These are phyloP conservation scores for Penicillium sp. DNA, from an alignment of 2,329 filamentous ascomycete species.

Conservation along the genomic window DNA sequence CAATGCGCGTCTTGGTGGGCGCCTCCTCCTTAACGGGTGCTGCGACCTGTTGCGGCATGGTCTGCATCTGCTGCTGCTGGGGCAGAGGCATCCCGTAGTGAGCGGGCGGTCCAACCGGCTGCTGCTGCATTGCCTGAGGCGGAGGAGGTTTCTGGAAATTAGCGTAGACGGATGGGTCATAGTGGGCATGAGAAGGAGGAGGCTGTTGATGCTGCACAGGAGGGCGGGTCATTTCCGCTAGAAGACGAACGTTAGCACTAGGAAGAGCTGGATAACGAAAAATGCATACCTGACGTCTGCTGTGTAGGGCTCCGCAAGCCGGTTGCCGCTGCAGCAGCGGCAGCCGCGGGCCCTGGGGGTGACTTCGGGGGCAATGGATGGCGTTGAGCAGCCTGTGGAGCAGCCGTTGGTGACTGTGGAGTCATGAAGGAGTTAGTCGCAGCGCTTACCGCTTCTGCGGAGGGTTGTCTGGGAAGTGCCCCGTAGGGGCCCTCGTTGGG, in stretches of 20 bases:
- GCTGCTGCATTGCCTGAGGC: conserved; percentile 27
- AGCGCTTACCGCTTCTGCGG: conserved; percentile 44
- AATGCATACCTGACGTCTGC: conserved; percentile 38
- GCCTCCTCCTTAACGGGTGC: conserved; percentile 27
- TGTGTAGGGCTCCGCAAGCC: conserved; percentile 45
- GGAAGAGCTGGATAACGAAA: neutral
- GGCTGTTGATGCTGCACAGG: conserved; percentile 29
- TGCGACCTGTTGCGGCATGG: conserved; percentile 22
- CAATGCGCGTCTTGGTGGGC: conserved; percentile 65
- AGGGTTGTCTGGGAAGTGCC: conserved; percentile 36
- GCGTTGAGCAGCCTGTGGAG: conserved; percentile 32
- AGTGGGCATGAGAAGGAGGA: conserved; percentile 47
- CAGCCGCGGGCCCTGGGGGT: conserved; percentile 47
- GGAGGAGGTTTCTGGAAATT: conserved; percentile 34
- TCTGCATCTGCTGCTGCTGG: conserved; percentile 21
- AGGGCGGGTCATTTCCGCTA: conserved; percentile 40
- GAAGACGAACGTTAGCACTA: conserved; percentile 32
- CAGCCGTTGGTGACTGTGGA: conserved; percentile 46
- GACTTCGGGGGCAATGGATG: conserved; percentile 49
- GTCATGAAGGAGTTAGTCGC: conserved; percentile 42
- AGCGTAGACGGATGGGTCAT: conserved; percentile 45
- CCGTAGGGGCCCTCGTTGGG: conserved; percentile 38
- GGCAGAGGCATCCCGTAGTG: conserved; percentile 31
- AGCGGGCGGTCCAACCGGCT: conserved; percentile 14
- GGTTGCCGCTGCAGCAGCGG: conserved; percentile 49